phyloP scores from a whole-genome alignment of 208 protist species.

The Acanthamoeba pearcei region DNA sequence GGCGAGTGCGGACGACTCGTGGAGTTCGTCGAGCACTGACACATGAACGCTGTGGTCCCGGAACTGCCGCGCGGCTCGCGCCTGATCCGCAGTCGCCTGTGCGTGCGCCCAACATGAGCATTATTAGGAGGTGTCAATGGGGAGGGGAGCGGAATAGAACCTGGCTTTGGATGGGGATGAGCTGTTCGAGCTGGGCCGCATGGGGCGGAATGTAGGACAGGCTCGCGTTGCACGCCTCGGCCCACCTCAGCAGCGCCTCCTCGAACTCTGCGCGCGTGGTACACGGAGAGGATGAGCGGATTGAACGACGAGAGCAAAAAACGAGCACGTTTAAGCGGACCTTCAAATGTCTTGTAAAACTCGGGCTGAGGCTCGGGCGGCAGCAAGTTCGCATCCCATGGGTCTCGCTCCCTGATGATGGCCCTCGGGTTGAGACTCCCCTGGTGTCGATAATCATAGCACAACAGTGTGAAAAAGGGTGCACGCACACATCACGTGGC shows the following conservation, averaged over 20 bases:
- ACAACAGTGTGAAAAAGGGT: background rate
- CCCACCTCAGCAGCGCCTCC: constrained; percentile 60
- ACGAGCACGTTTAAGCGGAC: background rate
- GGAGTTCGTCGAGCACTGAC: background rate
- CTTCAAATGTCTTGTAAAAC: constrained; percentile 72
- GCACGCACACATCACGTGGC: background rate
- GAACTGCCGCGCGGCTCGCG: constrained; percentile 17
- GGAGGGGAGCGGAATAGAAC: background rate
- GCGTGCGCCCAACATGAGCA: too few relatives aligned
- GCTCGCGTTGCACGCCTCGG: constrained; percentile 55
- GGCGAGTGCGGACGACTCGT: background rate
- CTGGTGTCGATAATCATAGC: background rate
- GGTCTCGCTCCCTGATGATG: constrained; percentile 28
- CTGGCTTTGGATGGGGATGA: constrained; percentile 75
- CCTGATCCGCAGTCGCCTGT: constrained; percentile 28
- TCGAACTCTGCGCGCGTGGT: constrained; percentile 34
- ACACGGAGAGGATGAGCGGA: background rate
- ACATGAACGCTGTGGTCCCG: background rate
- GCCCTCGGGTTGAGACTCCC: constrained; percentile 3
- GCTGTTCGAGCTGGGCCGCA: constrained; percentile 66
- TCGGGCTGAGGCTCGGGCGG: constrained; percentile 71
- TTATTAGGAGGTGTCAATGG: too few relatives aligned
- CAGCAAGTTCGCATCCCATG: constrained; percentile 66
- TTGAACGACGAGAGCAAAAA: background rate
- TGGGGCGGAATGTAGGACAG: constrained; percentile 68